Evolutionary conservation across 805 yeast genomes (phyloP), one percentile per base, ranked within the genome.

Genomic region (Saccharomycopsis selenospora): DNA sequence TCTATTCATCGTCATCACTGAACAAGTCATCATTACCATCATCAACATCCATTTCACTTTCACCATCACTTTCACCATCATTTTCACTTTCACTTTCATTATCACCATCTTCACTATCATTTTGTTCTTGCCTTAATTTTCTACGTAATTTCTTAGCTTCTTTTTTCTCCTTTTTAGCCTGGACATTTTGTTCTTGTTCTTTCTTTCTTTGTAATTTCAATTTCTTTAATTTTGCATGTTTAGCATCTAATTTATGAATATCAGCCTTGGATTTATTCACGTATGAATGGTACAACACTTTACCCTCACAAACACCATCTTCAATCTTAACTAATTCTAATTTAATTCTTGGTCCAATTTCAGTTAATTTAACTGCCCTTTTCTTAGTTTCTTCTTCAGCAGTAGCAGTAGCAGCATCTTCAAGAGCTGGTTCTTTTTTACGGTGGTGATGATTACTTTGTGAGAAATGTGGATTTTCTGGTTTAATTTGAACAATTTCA

Each of bases 331-430:
- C 69, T 50, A 93, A 69, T 45, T 79, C 71, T 65, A 93, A 69
- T 56, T 77, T 79, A 65, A 93, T 66, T 56, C 99, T 75, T 30
- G 99, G 99, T 0, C 99, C 99, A 43, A 91, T 69, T 65, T 93
- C 99, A 1, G 91, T 86, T 45, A 93, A 71, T 63, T 88, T 90
- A 57, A 93, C 86, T 1, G 99, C 98, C 59, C 85, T 79, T 66
- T 88, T 89, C 44, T 61, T 57, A 38, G 54, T 36, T 46, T 48
- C 25, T 22, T 18, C 46, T 22, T 57, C 57, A 33, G 59, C 60
- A 11, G 55, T 55, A 3, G 57, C 58, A 4, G 51, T 52, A 30
- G 59, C 59, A 17, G 55, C 51, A 2, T 48, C 51, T 20, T 51
- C 58, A 17, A 56, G 49, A 3, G 54, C 59, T 8, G 57, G 41